Evolutionary conservation across 805 yeast species (phyloP), one percentile per base, ranked within the genome.

Genomic region (Wickerhamiella kurtzmanii): DNA sequence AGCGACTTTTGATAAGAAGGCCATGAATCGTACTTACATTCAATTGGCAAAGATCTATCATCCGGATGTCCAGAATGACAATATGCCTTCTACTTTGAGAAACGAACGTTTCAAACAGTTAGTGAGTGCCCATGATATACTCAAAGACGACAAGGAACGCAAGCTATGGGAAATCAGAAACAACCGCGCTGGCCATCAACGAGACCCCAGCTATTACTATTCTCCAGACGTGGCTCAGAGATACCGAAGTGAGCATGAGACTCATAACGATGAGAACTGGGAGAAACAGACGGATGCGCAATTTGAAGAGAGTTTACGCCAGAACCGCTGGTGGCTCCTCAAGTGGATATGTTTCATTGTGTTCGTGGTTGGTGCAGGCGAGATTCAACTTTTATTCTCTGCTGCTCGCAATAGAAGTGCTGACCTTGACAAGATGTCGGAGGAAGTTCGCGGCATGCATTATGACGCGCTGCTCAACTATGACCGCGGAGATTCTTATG

Each of bases 31-130:
- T 21, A 71, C 71, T 41, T 82, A 80, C 56, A 75, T 73, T 53
- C 68, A 73, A 45, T 65, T 76, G 42, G 87, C 87, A 9, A 83
- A 82, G 60, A 58, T 78, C 8, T 87, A 87, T 56, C 96, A 87
- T 60, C 96, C 96, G 0, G 96, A 87, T 58, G 47, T 60, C 2
- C 53, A 49, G 16, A 54, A 51, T 15, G 41, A 62, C 58, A 48
- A 56, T 50, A 44, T 58, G 63, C n/a, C 68, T 60, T 48, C 54
- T 54, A 70, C 65, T n/a, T 56, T 66, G 18, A 64, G 51, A 38
- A 51, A 67, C 50, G 64, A 76, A 61, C 56, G 81, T 60, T 76
- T 85, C 73, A 66, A 76, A 54, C 60, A 67, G 41, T 59, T 79
- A 1, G 68, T 74, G 4, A 73, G 71, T 16, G 86, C 87, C 1